Evolutionary conservation across 2,329 filamentous ascomycete species (phyloP).

Genomic region (Fusarium xyrophilum): DNA sequence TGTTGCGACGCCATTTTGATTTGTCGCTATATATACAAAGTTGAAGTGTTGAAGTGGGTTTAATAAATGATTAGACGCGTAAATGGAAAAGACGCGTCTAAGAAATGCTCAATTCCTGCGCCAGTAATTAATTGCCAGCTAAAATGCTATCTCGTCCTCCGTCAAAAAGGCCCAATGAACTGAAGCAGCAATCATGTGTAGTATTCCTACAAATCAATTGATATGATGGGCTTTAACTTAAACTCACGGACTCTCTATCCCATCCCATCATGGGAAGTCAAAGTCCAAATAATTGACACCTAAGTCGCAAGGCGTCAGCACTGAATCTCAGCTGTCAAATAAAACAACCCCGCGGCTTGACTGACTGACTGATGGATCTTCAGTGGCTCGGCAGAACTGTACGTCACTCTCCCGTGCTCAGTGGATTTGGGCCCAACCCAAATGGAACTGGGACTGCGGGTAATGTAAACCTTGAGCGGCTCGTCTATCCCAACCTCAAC

Average conservation of each 20-base stretch:
- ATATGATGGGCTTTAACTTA: background rate
- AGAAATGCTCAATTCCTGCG: constrained; percentile 8
- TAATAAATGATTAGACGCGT: constrained; percentile 22
- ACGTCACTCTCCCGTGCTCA: constrained; percentile 29
- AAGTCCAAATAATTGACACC: background rate
- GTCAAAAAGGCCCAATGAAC: no score
- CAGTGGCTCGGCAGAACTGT: constrained; percentile 25
- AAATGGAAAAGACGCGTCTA: constrained; percentile 17
- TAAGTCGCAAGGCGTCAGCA: constrained; percentile 32
- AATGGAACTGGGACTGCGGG: constrained; percentile 3
- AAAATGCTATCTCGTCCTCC: background rate
- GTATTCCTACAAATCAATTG: background rate
- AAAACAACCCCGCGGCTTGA: constrained; percentile 24
- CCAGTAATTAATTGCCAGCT: background rate
- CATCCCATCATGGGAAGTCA: constrained; percentile 1
- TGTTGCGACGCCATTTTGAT: constrained; percentile 45
- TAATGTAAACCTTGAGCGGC: constrained; percentile 10
- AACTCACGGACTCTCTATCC: background rate
- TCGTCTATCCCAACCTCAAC: constrained; percentile 1
- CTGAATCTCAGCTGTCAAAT: background rate
- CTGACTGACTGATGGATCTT: background rate
- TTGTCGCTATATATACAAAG: background rate
- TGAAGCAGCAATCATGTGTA: background rate
- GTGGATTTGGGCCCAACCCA: constrained; percentile 16
- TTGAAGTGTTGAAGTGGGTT: constrained; percentile 1